phyloP scores from a whole-genome alignment of 1,139 yeast genomes.

The Pichia sp. region DNA sequence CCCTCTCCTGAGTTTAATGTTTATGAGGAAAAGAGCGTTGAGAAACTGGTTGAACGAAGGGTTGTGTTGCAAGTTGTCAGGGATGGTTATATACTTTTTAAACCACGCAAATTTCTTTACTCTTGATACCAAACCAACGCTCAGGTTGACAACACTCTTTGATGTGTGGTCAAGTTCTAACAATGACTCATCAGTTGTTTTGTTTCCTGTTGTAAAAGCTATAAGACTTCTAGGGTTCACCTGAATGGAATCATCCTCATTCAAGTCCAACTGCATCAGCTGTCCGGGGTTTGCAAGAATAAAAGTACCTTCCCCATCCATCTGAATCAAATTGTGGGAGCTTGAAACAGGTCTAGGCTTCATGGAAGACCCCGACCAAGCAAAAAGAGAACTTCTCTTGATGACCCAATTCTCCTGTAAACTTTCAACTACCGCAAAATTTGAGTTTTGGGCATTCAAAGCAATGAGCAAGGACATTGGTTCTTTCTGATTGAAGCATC shows the following conservation, averaged over 20 bases:
- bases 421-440: conserved; percentile 21
- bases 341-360: conserved; percentile 16
- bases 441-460: conserved; percentile 21
- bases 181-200: conserved; percentile 2
- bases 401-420: conserved; percentile 31
- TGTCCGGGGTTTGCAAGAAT: conserved; percentile 35
- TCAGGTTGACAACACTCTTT: conserved; percentile 19
- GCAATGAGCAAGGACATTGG: conserved; percentile 26
- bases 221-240: conserved; percentile 33
- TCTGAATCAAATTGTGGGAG: conserved; percentile 18
- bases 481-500: conserved; percentile 25
- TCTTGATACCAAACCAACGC: conserved; percentile 15
- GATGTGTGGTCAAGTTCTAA: conserved; percentile 8
- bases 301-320: conserved; percentile 34
- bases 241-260: conserved; percentile 29
- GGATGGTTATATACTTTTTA: conserved; percentile 3
- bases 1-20: no score
- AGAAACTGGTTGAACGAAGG: neutral
- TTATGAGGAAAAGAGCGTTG: neutral
- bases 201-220: conserved; percentile 29
- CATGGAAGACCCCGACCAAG: conserved; percentile 40
- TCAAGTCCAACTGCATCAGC: conserved; percentile 29
- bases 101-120: conserved; percentile 1
- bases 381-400: conserved; percentile 32
- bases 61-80: conserved; percentile 1